Conservation (phyloP, 768 basidiomycete species). For the Pleurotus pulmonarius region DNA sequence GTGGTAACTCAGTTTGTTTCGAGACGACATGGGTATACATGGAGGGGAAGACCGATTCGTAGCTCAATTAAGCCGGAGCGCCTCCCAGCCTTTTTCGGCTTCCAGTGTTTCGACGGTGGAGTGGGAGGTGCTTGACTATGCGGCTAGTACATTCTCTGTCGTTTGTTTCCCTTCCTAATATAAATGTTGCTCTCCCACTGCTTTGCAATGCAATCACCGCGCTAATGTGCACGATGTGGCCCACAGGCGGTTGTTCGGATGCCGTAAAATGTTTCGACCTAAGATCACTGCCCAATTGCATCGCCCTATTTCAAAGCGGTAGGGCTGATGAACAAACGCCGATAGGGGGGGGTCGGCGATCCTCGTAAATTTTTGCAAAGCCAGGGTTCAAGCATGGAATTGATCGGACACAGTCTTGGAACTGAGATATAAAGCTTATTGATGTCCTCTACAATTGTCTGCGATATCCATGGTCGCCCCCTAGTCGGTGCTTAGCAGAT, state of each 20-base stretch:
- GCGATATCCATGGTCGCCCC: no score
- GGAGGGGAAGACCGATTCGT: constrained; percentile 37
- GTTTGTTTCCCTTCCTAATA: neutral
- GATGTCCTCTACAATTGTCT: neutral
- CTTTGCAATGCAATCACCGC: constrained; percentile 7
- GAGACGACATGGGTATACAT: constrained; percentile 51
- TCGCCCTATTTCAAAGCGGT: no score
- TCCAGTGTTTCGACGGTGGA: constrained; percentile 33
- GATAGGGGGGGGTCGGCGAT: no score
- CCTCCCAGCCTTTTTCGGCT: constrained; percentile 34
- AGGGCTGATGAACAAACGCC: no score
- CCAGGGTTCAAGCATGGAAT: neutral
- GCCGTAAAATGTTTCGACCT: neutral
- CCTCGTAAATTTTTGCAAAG: no score
- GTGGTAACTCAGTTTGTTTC: constrained; percentile 56
- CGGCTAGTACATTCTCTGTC: constrained; percentile 47
- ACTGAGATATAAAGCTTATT: neutral
- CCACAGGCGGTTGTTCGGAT: no score
- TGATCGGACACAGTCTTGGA: neutral
- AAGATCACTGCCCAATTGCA: constrained; percentile 2
- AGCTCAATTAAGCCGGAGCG: constrained; percentile 82
- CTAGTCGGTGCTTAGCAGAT: no score
- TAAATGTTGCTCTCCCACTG: neutral
- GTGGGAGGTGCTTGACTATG: constrained; percentile 76
- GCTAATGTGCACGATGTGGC: no score